These are phyloP conservation scores for Carex kokanica DNA, from an alignment of 176 grass and related monocot genomes.

Conservation along the genomic window DNA sequence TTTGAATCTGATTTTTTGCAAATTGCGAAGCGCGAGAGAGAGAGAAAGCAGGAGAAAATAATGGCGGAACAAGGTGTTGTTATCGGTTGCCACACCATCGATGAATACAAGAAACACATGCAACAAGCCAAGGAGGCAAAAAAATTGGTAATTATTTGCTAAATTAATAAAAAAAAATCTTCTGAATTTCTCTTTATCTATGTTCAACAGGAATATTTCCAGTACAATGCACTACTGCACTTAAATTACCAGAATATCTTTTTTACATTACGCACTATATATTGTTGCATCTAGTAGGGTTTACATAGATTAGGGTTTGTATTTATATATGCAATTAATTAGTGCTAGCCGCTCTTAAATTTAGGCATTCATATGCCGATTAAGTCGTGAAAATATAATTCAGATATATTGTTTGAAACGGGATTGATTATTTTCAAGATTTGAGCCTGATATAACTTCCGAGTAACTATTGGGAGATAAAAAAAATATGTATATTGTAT, in stretches of 20 bases:
- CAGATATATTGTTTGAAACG: too few relatives aligned
- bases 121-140: slow-evolving; percentile 26
- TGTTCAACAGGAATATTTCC: not conserved
- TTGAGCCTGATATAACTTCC: not conserved
- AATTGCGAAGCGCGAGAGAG: not conserved
- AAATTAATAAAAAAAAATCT: not conserved
- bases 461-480: not conserved
- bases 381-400: too few relatives aligned
- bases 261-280: too few relatives aligned
- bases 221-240: not conserved
- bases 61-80: slow-evolving; percentile 55
- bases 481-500: not conserved
- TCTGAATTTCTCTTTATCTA: not conserved
- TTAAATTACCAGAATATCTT: not conserved
- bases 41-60: slow-evolving; percentile 29
- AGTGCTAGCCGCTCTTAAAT: too few relatives aligned
- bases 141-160: slow-evolving; percentile 45
- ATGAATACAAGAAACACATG: slow-evolving; percentile 40
- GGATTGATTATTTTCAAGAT: not conserved
- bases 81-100: slow-evolving; percentile 61
- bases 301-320: too few relatives aligned
- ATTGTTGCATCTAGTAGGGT: too few relatives aligned
- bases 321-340: too few relatives aligned
- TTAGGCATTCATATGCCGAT: too few relatives aligned
- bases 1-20: not conserved